phyloP scores from a whole-genome alignment of 805 yeast genomes.

The Starmerella sp. region DNA sequence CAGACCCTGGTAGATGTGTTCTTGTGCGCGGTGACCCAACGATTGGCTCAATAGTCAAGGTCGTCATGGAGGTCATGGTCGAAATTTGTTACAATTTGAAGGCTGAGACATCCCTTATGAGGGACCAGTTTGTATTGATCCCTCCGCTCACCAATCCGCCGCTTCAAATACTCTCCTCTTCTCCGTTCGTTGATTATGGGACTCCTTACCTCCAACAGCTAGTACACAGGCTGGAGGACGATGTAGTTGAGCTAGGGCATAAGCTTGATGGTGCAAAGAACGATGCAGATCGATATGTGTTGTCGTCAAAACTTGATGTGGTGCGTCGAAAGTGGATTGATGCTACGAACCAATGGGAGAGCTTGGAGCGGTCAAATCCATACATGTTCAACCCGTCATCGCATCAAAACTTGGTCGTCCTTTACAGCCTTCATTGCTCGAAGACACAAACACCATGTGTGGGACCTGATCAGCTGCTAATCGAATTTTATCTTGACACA shows the following conservation, averaged over 20 bases:
- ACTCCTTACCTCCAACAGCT: constrained; percentile 52
- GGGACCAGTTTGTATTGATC: constrained; percentile 50
- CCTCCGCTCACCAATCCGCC: constrained; percentile 27
- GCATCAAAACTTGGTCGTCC: constrained; percentile 68
- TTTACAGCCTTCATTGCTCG: constrained; percentile 72
- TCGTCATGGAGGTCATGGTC: constrained; percentile 67
- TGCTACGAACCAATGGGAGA: constrained; percentile 57
- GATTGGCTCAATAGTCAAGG: constrained; percentile 57
- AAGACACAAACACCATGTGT: constrained; percentile 83
- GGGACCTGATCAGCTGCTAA: constrained; percentile 76
- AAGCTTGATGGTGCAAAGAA: neutral
- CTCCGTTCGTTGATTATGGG: constrained; percentile 72
- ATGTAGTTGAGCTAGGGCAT: constrained; percentile 19
- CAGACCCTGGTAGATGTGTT: constrained; percentile 71
- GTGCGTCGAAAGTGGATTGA: constrained; percentile 29
- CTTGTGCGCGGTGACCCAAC: constrained; percentile 64
- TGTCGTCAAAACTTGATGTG: constrained; percentile 25
- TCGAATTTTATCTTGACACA: constrained; percentile 82
- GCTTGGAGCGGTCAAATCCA: constrained; percentile 41
- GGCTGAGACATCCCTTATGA: constrained; percentile 63
- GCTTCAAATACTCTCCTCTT: constrained; percentile 48
- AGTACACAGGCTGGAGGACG: constrained; percentile 44
- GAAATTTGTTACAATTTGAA: constrained; percentile 68
- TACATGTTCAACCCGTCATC: constrained; percentile 54
- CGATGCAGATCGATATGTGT: constrained; percentile 24